Conservation (phyloP, 2,329 filamentous ascomycete species). For the Periconia sp. region DNA sequence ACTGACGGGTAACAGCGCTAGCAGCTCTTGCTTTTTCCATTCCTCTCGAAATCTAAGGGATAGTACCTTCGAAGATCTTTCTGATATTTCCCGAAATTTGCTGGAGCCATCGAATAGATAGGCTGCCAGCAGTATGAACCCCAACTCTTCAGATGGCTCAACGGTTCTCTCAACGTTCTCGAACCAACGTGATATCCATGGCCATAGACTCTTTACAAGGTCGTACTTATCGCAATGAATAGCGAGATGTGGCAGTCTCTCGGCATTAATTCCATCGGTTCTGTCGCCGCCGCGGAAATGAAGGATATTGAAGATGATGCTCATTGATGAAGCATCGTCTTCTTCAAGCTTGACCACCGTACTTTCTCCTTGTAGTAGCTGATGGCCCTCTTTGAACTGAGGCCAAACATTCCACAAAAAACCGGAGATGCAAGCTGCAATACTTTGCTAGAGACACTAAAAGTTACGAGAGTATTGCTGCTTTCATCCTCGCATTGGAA, state of each 20-base stretch:
- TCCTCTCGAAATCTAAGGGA: no score
- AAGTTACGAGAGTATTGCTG: neutral
- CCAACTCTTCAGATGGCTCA: no score
- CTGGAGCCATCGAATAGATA: no score
- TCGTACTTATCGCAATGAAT: constrained; percentile 12
- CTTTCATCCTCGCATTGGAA: neutral
- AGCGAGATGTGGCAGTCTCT: constrained; percentile 7
- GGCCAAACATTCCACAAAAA: constrained; percentile 9
- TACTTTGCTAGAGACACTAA: constrained; percentile 10
- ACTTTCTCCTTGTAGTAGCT: constrained; percentile 2
- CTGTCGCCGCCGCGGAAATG: constrained; percentile 3
- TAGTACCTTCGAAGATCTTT: no score
- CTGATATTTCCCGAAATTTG: no score
- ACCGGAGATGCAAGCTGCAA: constrained; percentile 10
- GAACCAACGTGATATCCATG: constrained; percentile 10
- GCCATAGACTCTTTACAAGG: constrained; percentile 4
- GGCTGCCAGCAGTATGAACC: no score
- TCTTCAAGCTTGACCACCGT: constrained; percentile 9
- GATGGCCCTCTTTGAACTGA: constrained; percentile 8
- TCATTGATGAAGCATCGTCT: constrained; percentile 6
- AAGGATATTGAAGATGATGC: constrained; percentile 6
- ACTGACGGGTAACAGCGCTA: no score
- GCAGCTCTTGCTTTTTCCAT: no score
- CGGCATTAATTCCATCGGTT: constrained; percentile 4
- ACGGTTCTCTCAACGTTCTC: neutral